Conservation (phyloP, 306 rosid genomes). For the Vigna angularis region DNA sequence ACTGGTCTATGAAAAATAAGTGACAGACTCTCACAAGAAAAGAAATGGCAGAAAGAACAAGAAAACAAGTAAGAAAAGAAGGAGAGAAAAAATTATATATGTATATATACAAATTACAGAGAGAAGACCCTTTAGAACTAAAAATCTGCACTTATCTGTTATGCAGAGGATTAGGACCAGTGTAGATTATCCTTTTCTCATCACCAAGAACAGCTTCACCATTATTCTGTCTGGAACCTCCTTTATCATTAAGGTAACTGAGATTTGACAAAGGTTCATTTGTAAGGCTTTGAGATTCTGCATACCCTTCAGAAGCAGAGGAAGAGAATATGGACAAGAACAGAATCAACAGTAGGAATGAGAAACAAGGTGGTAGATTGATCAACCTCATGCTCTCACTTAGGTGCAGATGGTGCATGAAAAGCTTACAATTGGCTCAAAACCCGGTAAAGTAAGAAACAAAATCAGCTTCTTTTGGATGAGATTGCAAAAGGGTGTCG, state of each 20-base stretch:
- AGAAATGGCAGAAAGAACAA: background rate
- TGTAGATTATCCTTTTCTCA: slow-evolving; percentile 69
- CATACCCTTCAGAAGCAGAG: slow-evolving; percentile 42
- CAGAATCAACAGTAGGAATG: slow-evolving; percentile 48
- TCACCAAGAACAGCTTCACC: slow-evolving; percentile 52
- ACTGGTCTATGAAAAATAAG: slow-evolving; percentile 29
- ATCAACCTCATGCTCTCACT: slow-evolving; percentile 48
- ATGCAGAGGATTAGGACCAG: slow-evolving; percentile 85
- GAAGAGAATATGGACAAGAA: slow-evolving; percentile 41
- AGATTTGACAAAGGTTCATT: slow-evolving; percentile 43
- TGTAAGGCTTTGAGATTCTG: slow-evolving; percentile 50
- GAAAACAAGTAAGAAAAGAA: background rate
- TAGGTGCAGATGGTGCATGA: slow-evolving; percentile 50
- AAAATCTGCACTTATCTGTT: slow-evolving; percentile 57
- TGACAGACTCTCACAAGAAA: slow-evolving; percentile 43
- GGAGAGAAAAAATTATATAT: background rate
- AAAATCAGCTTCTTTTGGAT: slow-evolving; percentile 44
- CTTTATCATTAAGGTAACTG: slow-evolving; percentile 35
- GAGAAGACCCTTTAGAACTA: background rate
- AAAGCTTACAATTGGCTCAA: slow-evolving; percentile 51
- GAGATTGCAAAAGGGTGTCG: slow-evolving; percentile 46
- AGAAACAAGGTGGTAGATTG: slow-evolving; percentile 47
- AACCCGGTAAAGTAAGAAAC: slow-evolving; percentile 47
- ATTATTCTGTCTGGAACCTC: slow-evolving; percentile 38
- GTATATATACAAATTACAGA: slow-evolving; percentile 9